phyloP scores from a whole-genome alignment of 768 basidiomycete genomes.

The Xerocomus spinulosus region DNA sequence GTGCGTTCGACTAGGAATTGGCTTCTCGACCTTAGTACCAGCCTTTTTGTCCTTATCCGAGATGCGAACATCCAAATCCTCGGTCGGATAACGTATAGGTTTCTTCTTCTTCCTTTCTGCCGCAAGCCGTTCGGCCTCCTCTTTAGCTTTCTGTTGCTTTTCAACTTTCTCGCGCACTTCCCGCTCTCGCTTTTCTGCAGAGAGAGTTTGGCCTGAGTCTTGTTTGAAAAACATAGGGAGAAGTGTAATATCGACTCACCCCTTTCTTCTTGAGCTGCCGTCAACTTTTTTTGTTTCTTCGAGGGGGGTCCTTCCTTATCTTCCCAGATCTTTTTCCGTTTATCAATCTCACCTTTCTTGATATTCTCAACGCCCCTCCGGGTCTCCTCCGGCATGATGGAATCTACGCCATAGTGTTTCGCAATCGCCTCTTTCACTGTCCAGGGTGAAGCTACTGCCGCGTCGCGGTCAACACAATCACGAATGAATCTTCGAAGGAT shows the following conservation, averaged over 20 bases:
- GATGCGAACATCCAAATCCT: conserved; percentile 81
- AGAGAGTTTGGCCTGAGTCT: conserved; percentile 26
- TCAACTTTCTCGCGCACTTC: conserved; percentile 69
- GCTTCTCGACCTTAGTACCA: conserved; percentile 64
- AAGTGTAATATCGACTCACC: conserved; percentile 37
- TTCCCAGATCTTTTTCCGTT: conserved; percentile 87
- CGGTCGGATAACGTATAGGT: conserved; percentile 87
- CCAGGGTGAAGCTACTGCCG: conserved; percentile 94
- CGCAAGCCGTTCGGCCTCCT: conserved; percentile 66
- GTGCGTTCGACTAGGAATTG: conserved; percentile 53
- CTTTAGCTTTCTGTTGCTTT: conserved; percentile 58
- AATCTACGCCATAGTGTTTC: conserved; percentile 77
- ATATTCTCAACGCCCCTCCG: conserved; percentile 72
- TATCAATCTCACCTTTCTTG: conserved; percentile 87
- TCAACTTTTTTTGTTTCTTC: conserved; percentile 80
- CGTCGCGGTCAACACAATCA: conserved; percentile 90
- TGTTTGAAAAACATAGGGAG: conserved; percentile 8
- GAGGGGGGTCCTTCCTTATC: conserved; percentile 79
- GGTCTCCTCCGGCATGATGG: conserved; percentile 81
- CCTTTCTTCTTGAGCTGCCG: conserved; percentile 69
- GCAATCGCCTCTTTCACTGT: conserved; percentile 86
- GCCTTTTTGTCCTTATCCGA: conserved; percentile 80
- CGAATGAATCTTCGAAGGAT: conserved; percentile 94
- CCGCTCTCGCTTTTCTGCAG: conserved; percentile 61
- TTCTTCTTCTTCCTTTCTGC: conserved; percentile 86